Evolutionary conservation across 306 rosid species (phyloP).

Genomic region (Quercus ilex): DNA sequence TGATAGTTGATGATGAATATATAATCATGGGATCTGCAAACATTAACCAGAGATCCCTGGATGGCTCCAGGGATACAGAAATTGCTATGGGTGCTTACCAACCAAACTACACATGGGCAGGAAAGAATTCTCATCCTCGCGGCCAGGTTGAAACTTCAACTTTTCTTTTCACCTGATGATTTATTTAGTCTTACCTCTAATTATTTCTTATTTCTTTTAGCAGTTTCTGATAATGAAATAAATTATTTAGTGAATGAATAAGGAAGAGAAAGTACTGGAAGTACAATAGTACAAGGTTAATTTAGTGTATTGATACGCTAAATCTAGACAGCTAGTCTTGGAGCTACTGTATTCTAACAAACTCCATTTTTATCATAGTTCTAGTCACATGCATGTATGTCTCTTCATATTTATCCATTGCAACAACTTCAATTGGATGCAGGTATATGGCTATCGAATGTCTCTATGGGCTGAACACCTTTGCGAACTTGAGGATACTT

Average conservation of each 20-base stretch:
- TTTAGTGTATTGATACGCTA: too few relatives aligned
- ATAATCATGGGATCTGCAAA: slow-evolving; percentile 75
- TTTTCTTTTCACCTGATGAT: neutral
- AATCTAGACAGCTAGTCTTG: too few relatives aligned
- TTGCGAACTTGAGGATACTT: slow-evolving; percentile 32
- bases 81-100: slow-evolving; percentile 82
- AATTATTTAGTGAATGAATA: too few relatives aligned
- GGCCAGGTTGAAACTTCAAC: slow-evolving; percentile 51
- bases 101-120: slow-evolving; percentile 53
- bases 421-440: slow-evolving; percentile 4
- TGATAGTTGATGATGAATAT: slow-evolving; percentile 64
- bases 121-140: slow-evolving; percentile 50
- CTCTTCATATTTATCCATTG: neutral
- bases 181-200: too few relatives aligned
- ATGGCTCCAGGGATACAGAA: slow-evolving; percentile 80
- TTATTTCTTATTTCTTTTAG: too few relatives aligned
- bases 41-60: slow-evolving; percentile 75
- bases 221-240: too few relatives aligned
- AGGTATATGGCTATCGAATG: slow-evolving; percentile 77
- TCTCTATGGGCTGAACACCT: slow-evolving; percentile 72
- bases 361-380: too few relatives aligned
- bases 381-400: too few relatives aligned
- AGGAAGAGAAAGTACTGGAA: too few relatives aligned
- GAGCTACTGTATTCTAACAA: too few relatives aligned
- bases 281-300: too few relatives aligned